Conservation (phyloP, 768 basidiomycete genomes). For the Kwoniella newhampshirensis region DNA sequence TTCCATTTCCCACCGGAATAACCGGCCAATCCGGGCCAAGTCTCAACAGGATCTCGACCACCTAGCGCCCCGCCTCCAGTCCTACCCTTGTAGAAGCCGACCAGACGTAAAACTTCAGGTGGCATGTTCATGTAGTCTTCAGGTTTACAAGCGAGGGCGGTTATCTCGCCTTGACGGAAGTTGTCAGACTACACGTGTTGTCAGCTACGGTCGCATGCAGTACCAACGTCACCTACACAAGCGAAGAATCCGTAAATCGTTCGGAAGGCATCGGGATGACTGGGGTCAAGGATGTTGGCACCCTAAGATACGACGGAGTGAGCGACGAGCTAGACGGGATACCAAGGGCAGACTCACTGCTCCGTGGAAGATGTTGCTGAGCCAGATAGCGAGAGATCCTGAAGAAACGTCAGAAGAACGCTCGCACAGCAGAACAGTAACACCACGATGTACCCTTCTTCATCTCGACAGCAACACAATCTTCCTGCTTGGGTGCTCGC, state of each 20-base stretch:
- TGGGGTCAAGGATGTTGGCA: slow-evolving; percentile 15
- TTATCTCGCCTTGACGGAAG: slow-evolving; percentile 29
- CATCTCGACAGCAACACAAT: slow-evolving; percentile 25
- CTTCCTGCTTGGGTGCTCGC: slow-evolving; percentile 21
- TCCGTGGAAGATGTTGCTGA: slow-evolving; percentile 28
- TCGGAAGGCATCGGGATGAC: slow-evolving; percentile 17
- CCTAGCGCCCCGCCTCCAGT: slow-evolving; percentile 18
- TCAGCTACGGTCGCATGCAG: no score
- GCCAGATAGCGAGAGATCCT: slow-evolving; percentile 30
- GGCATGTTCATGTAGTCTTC: slow-evolving; percentile 30
- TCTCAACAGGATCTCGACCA: slow-evolving; percentile 21
- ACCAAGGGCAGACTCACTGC: slow-evolving; percentile 21
- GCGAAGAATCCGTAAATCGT: slow-evolving; percentile 28
- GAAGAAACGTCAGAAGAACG: not conserved
- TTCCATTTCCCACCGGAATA: slow-evolving; percentile 30
- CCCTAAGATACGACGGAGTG: slow-evolving; percentile 11
- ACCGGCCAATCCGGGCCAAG: slow-evolving; percentile 19
- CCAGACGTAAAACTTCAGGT: slow-evolving; percentile 16
- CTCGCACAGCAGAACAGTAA: not conserved
- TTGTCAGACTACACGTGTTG: slow-evolving; percentile 13
- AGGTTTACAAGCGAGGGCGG: slow-evolving; percentile 19
- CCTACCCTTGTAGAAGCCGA: slow-evolving; percentile 21
- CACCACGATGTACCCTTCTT: slow-evolving; percentile 21
- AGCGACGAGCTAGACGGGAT: no score
- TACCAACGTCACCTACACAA: slow-evolving; percentile 3